phyloP scores from a whole-genome alignment of 805 yeast species.

The Saccharomycopsis oosterbeekiorum region DNA sequence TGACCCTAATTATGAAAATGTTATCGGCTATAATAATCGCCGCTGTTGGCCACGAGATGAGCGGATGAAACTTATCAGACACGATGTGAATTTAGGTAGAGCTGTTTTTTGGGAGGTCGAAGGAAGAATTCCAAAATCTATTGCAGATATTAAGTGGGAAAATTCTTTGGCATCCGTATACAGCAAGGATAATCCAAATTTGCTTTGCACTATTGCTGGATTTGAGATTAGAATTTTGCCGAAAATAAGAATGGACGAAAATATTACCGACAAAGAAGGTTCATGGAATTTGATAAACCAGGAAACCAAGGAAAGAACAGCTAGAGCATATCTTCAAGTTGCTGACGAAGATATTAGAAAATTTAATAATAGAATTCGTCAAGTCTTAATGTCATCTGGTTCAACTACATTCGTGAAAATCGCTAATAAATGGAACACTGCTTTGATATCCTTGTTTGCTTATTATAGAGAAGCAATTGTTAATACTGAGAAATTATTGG shows the following conservation, averaged over 20 bases:
- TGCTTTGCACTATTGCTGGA: conserved; percentile 87
- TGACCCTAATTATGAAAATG: conserved; percentile 84
- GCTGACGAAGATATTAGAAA: conserved; percentile 68
- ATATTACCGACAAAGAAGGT: conserved; percentile 58
- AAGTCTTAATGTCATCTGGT: conserved; percentile 90
- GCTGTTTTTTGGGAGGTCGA: conserved; percentile 88
- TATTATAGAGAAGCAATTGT: conserved; percentile 91
- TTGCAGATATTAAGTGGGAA: conserved; percentile 67
- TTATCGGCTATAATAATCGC: conserved; percentile 77
- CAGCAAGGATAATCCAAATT: conserved; percentile 80
- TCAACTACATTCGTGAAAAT: conserved; percentile 91
- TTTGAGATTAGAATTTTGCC: conserved; percentile 89
- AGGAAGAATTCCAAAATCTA: conserved; percentile 66
- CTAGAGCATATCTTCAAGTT: conserved; percentile 79
- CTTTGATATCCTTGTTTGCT: conserved; percentile 73
- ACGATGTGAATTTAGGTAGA: conserved; percentile 85
- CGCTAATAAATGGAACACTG: conserved; percentile 94
- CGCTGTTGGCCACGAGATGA: conserved; percentile 93
- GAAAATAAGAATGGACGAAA: conserved; percentile 43
- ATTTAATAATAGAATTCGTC: conserved; percentile 78
- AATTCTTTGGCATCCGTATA: conserved; percentile 80
- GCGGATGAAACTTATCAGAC: conserved; percentile 82
- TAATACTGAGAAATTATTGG: conserved; percentile 68
- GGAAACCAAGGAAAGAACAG: conserved; percentile 71
- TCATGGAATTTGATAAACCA: conserved; percentile 82